Evolutionary conservation across 1,139 yeast species (phyloP), one percentile per base, ranked within the genome.

Genomic region (Blastobotrys persicus): DNA sequence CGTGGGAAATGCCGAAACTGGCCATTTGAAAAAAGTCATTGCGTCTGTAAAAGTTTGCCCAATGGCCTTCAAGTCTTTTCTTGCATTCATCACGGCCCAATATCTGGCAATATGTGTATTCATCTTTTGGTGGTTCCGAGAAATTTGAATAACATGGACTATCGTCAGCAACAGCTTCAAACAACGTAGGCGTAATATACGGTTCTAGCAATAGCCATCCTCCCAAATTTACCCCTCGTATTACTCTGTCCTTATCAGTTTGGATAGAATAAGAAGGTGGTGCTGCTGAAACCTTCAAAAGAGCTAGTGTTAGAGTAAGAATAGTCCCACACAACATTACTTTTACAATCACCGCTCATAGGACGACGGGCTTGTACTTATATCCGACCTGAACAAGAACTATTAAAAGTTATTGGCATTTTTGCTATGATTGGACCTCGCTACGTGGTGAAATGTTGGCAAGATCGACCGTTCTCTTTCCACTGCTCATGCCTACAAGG

Each of bases 161-260:
- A 14, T 16, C 12, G 4, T n/a, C 12, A 31, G 16, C 14, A 14
- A 17, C 33, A 6, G 33, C 5, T 18, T 79, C 80, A 64, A 86
- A 89, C 50, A 91, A 67, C 1, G 92, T 80, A 2, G 96, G 96
- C 0, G 88, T 86, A 62, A 89, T 88, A 17, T 31, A 89, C 7
- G 85, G 73, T 69, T 89, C 97, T 42, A 88, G 71, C 1, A 89
- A 87, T 55, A 88, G 77, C 97, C 96, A 89, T 19, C 96, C 96
- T 46, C 96, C 97, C 28, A 89, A 71, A 62, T 88, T 88, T 47
- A 89, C 89, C 55, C 96, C 97, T 42, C 80, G 70, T 28, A 87
- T 31, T 5, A 19, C 16, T 12, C 18, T 35, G 40, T 16, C 20
- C 16, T 16, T 5, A 13, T 5, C 17, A n/a, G 4, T 18, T 9